phyloP scores from a whole-genome alignment of 2,329 filamentous ascomycete species.

The Cladosporium sp. region DNA sequence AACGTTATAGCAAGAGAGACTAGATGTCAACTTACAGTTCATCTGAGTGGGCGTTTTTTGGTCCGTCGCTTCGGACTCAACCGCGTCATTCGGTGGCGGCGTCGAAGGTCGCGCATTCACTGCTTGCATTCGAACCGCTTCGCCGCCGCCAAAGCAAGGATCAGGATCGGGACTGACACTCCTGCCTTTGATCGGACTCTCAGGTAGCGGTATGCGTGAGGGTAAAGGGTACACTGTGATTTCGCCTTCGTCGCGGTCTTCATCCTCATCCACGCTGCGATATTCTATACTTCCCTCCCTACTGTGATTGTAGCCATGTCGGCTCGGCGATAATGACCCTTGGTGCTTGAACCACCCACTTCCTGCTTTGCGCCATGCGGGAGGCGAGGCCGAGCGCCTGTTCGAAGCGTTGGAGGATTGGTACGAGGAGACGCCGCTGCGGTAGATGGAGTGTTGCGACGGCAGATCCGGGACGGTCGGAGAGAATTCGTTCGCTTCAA shows the following conservation, averaged over 20 bases:
- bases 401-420: slow-evolving; percentile 42
- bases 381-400: slow-evolving; percentile 61
- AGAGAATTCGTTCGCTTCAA: slow-evolving; percentile 52
- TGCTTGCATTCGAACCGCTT: slow-evolving; percentile 16
- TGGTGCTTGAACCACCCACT: slow-evolving; percentile 55
- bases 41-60: slow-evolving; percentile 27
- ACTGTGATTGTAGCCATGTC: slow-evolving; percentile 47
- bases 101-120: slow-evolving; percentile 16
- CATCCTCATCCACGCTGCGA: slow-evolving; percentile 52
- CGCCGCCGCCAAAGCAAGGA: slow-evolving; percentile 21
- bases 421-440: slow-evolving; percentile 26
- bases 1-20: not conserved
- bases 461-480: slow-evolving; percentile 53
- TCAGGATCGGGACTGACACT: slow-evolving; percentile 31
- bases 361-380: slow-evolving; percentile 58
- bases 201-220: slow-evolving; percentile 52
- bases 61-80: slow-evolving; percentile 8
- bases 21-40: slow-evolving; percentile 30
- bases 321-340: slow-evolving; percentile 34
- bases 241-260: slow-evolving; percentile 50
- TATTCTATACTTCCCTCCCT: slow-evolving; percentile 58
- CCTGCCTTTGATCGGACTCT: slow-evolving; percentile 44
- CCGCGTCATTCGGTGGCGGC: not conserved
- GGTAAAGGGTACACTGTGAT: slow-evolving; percentile 28
- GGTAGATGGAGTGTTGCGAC: slow-evolving; percentile 62